Evolutionary conservation across 306 rosid species (phyloP), one percentile per base, ranked within the genome.

Genomic region (Ceratonia siliqua): DNA sequence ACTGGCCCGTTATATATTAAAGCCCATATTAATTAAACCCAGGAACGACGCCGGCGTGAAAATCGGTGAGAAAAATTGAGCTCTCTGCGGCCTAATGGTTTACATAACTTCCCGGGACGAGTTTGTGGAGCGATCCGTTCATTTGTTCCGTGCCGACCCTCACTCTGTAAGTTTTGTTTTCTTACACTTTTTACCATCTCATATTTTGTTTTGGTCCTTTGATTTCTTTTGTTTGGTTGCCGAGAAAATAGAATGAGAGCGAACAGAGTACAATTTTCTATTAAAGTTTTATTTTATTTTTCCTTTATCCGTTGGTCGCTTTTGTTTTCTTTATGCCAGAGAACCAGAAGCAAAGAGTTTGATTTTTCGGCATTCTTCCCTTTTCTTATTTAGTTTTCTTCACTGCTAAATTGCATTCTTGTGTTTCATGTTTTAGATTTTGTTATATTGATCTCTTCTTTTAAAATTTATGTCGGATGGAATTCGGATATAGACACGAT

Each of bases 71-170:
- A 15, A 35, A 28, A 43, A 25, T 17, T 18, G 6, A 48, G 25
- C 11, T 53, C 66, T 41, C 25, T 3, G 49, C 22, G 28, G 52
- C 70, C 67, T 66, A 35, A 87, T 89, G 94, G 94, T 85, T 9
- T 87, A 83, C 69, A 48, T 89, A 11, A 64, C 85, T 33, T 89
- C 94, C 9, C 87, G 89, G 91, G 94, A 89, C 38, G 94, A 89
- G 68, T 89, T 89, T 78, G 85, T 83, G 21, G 94, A 89, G 24
- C 88, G 94, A 73, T 87, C 91, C 43, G 87, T 89, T 4, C 89
- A 87, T 58, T 22, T 89, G 75, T 87, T 89, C 86, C 94, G 94
- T 28, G 86, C 89, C 78, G 90, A 88, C 83, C 98, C 97, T 45
- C 78, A 88, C 65, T 84, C 97, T 55, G 97, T 91, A 76, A 45